phyloP scores from a whole-genome alignment of 176 grass and related monocot genomes.

The Oryza australiensis region DNA sequence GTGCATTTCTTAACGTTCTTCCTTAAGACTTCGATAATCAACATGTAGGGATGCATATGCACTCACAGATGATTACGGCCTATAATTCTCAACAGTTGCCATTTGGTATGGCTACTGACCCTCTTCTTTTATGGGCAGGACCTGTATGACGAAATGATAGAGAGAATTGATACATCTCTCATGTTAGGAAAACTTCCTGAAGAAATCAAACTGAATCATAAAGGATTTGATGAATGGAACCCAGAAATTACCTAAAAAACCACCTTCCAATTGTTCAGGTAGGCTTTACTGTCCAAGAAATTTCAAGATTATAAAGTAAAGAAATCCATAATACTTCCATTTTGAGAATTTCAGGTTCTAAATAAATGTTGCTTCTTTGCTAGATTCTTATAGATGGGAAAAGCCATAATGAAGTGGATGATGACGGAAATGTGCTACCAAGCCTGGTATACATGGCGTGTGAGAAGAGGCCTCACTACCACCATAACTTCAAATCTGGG shows the following conservation, averaged over 20 bases:
- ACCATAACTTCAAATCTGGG: constrained; percentile 91
- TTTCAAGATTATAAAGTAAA: neutral
- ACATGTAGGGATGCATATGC: neutral
- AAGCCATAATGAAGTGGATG: constrained; percentile 34
- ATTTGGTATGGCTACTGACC: neutral
- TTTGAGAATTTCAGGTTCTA: neutral
- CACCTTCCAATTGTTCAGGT: constrained; percentile 85
- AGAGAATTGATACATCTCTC: constrained; percentile 46
- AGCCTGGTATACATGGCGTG: constrained; percentile 87
- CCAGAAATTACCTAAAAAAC: constrained; percentile 24
- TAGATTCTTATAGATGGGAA: constrained; percentile 75
- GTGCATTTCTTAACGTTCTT: neutral
- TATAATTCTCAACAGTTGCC: neutral
- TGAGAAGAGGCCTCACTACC: constrained; percentile 71
- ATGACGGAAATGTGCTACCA: constrained; percentile 46
- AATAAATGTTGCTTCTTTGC: neutral
- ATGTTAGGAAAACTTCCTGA: constrained; percentile 47
- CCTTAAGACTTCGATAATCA: neutral
- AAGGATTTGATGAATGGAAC: constrained; percentile 73
- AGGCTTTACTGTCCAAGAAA: neutral
- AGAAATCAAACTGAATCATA: constrained; percentile 52
- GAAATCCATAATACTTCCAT: neutral
- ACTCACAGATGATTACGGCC: neutral
- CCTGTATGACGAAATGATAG: constrained; percentile 59
- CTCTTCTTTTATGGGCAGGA: constrained; percentile 34